Conservation (phyloP, 768 basidiomycete species). For the Suillus variegatus region DNA sequence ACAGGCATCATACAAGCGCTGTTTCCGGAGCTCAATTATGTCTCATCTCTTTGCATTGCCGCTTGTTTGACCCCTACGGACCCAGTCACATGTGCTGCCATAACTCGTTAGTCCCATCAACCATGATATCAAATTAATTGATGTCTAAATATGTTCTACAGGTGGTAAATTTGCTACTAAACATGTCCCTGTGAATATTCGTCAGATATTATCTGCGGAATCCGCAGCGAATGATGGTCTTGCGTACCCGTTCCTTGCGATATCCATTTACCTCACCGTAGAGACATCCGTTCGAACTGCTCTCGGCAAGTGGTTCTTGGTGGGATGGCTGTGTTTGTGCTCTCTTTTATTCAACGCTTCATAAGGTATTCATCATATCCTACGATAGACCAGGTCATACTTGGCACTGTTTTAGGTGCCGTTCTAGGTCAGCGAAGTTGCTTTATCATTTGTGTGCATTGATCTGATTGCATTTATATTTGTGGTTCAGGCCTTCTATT, state of each 20-base stretch:
- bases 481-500: slow-evolving; percentile 56
- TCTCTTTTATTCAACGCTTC: neutral
- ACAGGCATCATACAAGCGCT: slow-evolving; percentile 66
- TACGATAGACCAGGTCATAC: slow-evolving; percentile 72
- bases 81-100: slow-evolving; percentile 88
- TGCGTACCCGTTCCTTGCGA: slow-evolving; percentile 87
- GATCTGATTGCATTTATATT: neutral
- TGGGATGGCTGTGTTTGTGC: slow-evolving; percentile 77
- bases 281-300: slow-evolving; percentile 65
- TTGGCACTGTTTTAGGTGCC: slow-evolving; percentile 73
- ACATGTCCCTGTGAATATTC: slow-evolving; percentile 73
- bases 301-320: slow-evolving; percentile 80
- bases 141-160: slow-evolving; percentile 22
- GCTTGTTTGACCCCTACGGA: slow-evolving; percentile 94
- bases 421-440: slow-evolving; percentile 38
- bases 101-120: slow-evolving; percentile 51
- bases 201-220: slow-evolving; percentile 83
- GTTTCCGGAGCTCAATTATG: slow-evolving; percentile 69
- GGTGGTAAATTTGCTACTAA: slow-evolving; percentile 70
- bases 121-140: neutral
- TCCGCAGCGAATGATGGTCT: slow-evolving; percentile 96
- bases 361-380: slow-evolving; percentile 8
- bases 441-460: neutral
- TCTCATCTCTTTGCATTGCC: slow-evolving; percentile 82
- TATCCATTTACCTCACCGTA: slow-evolving; percentile 83